Conservation (phyloP, 2,329 filamentous ascomycete genomes). For the Scopulariopsis brevicaulis region DNA sequence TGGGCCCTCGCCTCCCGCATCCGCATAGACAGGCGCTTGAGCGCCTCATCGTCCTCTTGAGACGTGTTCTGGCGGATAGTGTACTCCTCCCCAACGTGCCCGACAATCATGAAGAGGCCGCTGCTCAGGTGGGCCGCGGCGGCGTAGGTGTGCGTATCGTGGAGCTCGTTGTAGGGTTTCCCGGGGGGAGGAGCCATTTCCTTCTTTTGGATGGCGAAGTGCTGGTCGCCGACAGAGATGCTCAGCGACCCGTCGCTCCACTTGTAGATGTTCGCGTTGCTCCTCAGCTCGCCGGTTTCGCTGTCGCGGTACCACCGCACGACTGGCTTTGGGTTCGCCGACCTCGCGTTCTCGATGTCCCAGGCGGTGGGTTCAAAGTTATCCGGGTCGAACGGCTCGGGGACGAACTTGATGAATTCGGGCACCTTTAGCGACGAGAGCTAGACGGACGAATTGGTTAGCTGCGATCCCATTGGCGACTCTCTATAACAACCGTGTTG, state of each 20-base stretch:
- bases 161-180: slow-evolving; percentile 52
- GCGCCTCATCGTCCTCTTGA: slow-evolving; percentile 54
- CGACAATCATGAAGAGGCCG: slow-evolving; percentile 59
- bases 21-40: slow-evolving; percentile 55
- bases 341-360: slow-evolving; percentile 38
- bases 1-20: slow-evolving; percentile 53
- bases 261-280: slow-evolving; percentile 62
- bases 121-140: slow-evolving; percentile 59
- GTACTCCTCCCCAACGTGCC: slow-evolving; percentile 65
- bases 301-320: slow-evolving; percentile 60
- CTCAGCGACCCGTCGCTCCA: slow-evolving; percentile 76
- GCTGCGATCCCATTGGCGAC: neutral
- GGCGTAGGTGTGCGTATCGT: slow-evolving; percentile 68
- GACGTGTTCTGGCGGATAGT: slow-evolving; percentile 56
- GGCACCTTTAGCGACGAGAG: slow-evolving; percentile 34
- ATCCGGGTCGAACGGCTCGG: slow-evolving; percentile 53
- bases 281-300: slow-evolving; percentile 54
- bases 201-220: slow-evolving; percentile 66
- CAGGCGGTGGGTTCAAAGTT: slow-evolving; percentile 51
- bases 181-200: slow-evolving; percentile 49
- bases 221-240: slow-evolving; percentile 61
- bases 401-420: slow-evolving; percentile 59
- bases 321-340: slow-evolving; percentile 50
- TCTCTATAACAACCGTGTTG: neutral
- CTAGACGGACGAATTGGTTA: neutral